Evolutionary conservation across 768 basidiomycete species (phyloP), one percentile per base, ranked within the genome.

Genomic region (Dendrothele bispora): DNA sequence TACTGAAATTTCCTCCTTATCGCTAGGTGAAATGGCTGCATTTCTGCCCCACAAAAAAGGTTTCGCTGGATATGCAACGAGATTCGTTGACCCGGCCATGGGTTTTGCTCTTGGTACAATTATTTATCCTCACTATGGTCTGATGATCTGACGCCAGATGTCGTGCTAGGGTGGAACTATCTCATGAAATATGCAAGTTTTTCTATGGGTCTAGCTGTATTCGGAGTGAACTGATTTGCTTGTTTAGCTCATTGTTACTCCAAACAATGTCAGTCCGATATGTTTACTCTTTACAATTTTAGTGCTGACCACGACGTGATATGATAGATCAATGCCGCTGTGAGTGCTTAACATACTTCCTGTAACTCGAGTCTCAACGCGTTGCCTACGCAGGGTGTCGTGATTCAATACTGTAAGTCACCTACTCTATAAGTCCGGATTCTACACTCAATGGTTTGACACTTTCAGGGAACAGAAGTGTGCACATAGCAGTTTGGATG

Each of bases 131-230:
- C 15, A 3, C 21, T 20, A 1, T 18, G 8, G 12, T 25, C 24
- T 20, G 2, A 46, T 72, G 70, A 28, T 86, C 86, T 60, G 83
- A 80, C 14, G 62, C 84, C 15, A n/a, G n/a, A n/a, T n/a, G n/a
- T n/a, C n/a, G n/a, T n/a, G n/a, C n/a, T n/a, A n/a, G 84, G 83
- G 39, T 84, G 74, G 70, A 84, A 83, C 59, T 83, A 84, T 57
- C 64, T 84, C 35, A 59, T 77, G 50, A 81, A 81, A 74, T 78
- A 76, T 54, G 75, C 75, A 39, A 53, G 74, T 59, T 12, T 39
- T 43, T 24, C 26, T 28, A 32, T 28, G 7, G 14, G 30, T 20
- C 34, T 37, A 3, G 40, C 25, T 43, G 39, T 32, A 10, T 32
- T n/a, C n/a, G n/a, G n/a, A n/a, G 46, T 37, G 39, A 38, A n/a